These are phyloP conservation scores for Ceriops tagal DNA, from an alignment of 345 rosid species.

Conservation along the genomic window DNA sequence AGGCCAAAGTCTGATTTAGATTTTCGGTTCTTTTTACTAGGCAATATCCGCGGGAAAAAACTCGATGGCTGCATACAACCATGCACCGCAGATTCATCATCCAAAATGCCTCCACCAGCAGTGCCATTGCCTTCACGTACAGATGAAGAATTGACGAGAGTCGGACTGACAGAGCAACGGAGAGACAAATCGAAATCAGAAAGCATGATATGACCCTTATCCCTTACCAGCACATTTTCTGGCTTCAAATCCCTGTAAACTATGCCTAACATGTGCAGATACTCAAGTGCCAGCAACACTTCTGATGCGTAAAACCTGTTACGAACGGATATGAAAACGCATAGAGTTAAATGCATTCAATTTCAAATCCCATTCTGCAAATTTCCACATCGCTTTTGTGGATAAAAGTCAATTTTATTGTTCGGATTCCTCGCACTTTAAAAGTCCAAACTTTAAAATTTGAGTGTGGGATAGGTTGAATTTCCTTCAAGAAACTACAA, in stretches of 20 bases:
- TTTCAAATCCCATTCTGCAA: not conserved
- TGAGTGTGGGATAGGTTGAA: too few relatives aligned
- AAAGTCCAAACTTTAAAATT: too few relatives aligned
- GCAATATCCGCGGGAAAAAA: slow-evolving; percentile 77
- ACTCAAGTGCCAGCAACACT: slow-evolving; percentile 82
- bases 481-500: too few relatives aligned
- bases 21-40: slow-evolving; percentile 70
- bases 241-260: slow-evolving; percentile 91
- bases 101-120: slow-evolving; percentile 44
- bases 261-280: slow-evolving; percentile 90
- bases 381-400: too few relatives aligned
- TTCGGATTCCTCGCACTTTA: too few relatives aligned
- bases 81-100: slow-evolving; percentile 54
- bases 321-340: not conserved
- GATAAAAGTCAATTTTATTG: too few relatives aligned
- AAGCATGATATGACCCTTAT: slow-evolving; percentile 87
- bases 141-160: slow-evolving; percentile 84
- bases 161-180: slow-evolving; percentile 82
- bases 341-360: not conserved
- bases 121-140: slow-evolving; percentile 26
- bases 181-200: slow-evolving; percentile 89
- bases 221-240: slow-evolving; percentile 82
- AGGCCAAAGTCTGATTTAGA: slow-evolving; percentile 78
- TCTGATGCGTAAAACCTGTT: slow-evolving; percentile 85
- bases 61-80: slow-evolving; percentile 70